These are phyloP conservation scores for Leccinum solheimii DNA, from an alignment of 1,284 basidiomycete species.

Conservation along the genomic window DNA sequence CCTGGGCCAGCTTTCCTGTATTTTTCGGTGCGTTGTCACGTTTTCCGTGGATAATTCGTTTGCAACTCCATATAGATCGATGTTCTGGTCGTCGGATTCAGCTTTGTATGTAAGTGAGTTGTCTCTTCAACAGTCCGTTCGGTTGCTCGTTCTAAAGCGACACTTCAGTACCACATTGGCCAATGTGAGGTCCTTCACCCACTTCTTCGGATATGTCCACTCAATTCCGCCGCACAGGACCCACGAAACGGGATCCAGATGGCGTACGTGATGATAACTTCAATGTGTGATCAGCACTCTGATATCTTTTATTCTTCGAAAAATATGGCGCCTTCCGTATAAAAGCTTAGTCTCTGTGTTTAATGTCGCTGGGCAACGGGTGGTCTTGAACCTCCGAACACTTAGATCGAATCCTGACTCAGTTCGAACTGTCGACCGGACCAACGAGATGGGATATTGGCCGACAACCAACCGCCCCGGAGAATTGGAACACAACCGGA, in stretches of 20 bases:
- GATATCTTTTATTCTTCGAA: neutral
- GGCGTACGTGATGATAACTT: neutral
- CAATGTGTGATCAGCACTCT: neutral
- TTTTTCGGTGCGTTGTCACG: neutral
- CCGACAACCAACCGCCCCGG: neutral
- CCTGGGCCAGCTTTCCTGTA: neutral
- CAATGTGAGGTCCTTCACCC: neutral
- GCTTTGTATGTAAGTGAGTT: neutral
- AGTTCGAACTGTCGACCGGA: neutral
- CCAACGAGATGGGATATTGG: neutral
- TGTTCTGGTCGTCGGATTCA: too few species aligned
- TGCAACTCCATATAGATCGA: neutral
- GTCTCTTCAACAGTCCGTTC: neutral
- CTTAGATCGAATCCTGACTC: neutral
- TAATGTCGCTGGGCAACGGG: neutral
- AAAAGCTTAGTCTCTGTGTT: neutral
- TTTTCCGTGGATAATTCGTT: neutral
- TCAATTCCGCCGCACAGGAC: neutral
- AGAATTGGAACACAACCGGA: neutral
- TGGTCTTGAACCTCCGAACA: slow-evolving; percentile 12
- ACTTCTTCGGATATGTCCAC: neutral
- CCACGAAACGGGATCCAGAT: neutral
- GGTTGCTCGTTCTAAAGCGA: neutral
- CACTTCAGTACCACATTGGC: neutral
- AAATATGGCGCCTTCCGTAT: neutral